A percentile compares a stretch with the other conserved stretches of the same genome.
phyloP scores from a whole-genome alignment of 1,284 basidiomycete genomes.

The Marasmius sp. region DNA sequence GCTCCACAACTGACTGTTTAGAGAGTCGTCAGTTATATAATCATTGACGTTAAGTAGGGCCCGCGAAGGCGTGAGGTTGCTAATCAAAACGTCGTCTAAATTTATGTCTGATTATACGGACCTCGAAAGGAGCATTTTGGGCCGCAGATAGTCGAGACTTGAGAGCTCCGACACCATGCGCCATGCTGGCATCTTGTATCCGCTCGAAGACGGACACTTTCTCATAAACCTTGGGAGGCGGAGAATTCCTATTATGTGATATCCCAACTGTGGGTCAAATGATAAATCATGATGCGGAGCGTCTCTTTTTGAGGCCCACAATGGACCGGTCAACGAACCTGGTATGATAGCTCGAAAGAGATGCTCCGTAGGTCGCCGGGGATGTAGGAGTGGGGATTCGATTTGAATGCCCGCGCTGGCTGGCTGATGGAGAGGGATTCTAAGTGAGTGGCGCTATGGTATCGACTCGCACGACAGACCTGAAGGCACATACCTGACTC shows the following conservation, averaged over 20 bases:
- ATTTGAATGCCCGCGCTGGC: conserved; percentile 60
- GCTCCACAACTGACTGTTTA: conserved; percentile 61
- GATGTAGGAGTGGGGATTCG: conserved; percentile 47
- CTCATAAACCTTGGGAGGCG: conserved; percentile 52
- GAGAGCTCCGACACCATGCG: conserved; percentile 36
- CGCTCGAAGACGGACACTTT: conserved; percentile 46
- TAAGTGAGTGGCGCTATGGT: not conserved
- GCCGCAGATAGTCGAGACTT: conserved; percentile 31
- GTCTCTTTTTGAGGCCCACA: not conserved
- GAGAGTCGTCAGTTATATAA: conserved; percentile 37
- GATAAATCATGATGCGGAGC: no score
- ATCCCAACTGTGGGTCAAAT: not conserved
- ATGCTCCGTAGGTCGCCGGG: conserved; percentile 25
- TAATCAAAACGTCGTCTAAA: not conserved
- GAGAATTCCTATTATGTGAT: conserved; percentile 48
- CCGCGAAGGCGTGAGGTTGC: conserved; percentile 22
- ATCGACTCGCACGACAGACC: not conserved
- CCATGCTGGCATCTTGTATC: conserved; percentile 46
- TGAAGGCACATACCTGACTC: conserved; percentile 44
- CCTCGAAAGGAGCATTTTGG: conserved; percentile 47
- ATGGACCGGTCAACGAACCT: conserved; percentile 50
- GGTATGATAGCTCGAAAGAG: conserved; percentile 56
- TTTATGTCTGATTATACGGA: conserved; percentile 15
- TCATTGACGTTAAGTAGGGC: conserved; percentile 46
- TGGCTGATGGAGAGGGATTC: conserved; percentile 21